These are phyloP conservation scores for Trametes polyzona DNA, from an alignment of 1,284 basidiomycete genomes.

Conservation along the genomic window DNA sequence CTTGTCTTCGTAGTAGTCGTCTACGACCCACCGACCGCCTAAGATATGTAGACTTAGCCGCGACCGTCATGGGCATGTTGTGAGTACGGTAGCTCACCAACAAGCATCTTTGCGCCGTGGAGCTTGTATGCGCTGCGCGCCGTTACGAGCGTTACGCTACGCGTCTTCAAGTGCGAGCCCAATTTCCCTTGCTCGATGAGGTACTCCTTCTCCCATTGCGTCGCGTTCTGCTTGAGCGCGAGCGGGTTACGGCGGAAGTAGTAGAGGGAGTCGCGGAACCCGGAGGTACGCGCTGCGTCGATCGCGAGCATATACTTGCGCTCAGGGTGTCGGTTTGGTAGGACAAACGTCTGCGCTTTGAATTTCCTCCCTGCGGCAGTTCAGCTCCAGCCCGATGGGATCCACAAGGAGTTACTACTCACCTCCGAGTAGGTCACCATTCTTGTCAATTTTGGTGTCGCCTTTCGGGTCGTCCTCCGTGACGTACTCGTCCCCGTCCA, in stretches of 20 bases:
- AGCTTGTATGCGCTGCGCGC: constrained; percentile 94
- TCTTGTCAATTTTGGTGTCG: constrained; percentile 88
- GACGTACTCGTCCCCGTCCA: constrained; percentile 89
- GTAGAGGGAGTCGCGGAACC: constrained; percentile 95
- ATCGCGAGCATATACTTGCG: constrained; percentile 95
- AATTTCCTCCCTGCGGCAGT: constrained; percentile 73
- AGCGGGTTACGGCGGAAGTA: constrained; percentile 93
- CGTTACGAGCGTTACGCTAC: constrained; percentile 93
- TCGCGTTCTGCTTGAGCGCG: constrained; percentile 88
- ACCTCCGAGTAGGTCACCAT: constrained; percentile 88
- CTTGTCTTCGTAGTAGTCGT: constrained; percentile 95
- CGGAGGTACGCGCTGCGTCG: constrained; percentile 93
- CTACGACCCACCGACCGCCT: constrained; percentile 91
- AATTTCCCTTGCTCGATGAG: constrained; percentile 89
- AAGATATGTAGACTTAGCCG: not conserved
- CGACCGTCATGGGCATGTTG: not conserved
- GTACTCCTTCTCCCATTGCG: constrained; percentile 87
- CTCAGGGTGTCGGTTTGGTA: constrained; percentile 82
- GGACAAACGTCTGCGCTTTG: constrained; percentile 86
- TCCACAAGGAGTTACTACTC: constrained; percentile 32
- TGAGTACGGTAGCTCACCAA: constrained; percentile 55
- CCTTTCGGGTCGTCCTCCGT: constrained; percentile 87
- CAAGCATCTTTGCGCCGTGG: constrained; percentile 89
- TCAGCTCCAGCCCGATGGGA: not conserved
- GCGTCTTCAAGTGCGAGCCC: constrained; percentile 84